Percentiles rank a stretch among this genome's conserved stretches.
phyloP scores from a whole-genome alignment of 805 yeast species.

The Metschnikowia arizonensis region DNA sequence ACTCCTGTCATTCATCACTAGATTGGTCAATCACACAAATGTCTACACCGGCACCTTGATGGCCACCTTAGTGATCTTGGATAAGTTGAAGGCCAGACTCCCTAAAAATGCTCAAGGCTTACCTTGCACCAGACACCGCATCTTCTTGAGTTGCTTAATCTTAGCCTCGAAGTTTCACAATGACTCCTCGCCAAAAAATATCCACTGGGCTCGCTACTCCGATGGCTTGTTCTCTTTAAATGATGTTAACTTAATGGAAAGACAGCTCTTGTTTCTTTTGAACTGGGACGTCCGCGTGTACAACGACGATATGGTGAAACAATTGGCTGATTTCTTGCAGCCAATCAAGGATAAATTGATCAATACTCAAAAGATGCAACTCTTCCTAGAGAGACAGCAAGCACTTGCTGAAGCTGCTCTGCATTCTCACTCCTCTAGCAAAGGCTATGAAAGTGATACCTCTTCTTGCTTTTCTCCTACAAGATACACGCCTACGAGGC shows the following conservation, averaged over 20 bases:
- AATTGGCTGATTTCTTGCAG: slow-evolving; percentile 44
- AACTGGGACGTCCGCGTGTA: slow-evolving; percentile 63
- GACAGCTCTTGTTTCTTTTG: slow-evolving; percentile 63
- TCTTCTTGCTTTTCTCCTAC: not conserved
- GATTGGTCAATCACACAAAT: slow-evolving; percentile 67
- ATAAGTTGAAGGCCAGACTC: slow-evolving; percentile 53
- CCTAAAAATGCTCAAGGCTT: slow-evolving; percentile 73
- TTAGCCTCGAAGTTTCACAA: slow-evolving; percentile 71
- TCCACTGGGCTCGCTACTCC: slow-evolving; percentile 76
- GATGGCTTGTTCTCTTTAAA: slow-evolving; percentile 65
- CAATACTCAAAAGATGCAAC: slow-evolving; percentile 31
- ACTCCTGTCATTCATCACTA: slow-evolving; percentile 68
- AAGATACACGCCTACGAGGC: not conserved
- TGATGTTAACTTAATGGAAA: slow-evolving; percentile 77
- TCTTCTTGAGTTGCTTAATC: slow-evolving; percentile 69
- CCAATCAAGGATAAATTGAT: slow-evolving; percentile 46
- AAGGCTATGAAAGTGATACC: slow-evolving; percentile 1
- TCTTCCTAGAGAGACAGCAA: slow-evolving; percentile 26
- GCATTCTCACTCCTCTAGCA: not conserved
- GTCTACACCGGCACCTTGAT: slow-evolving; percentile 78
- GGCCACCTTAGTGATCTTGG: slow-evolving; percentile 66
- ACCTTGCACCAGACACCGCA: slow-evolving; percentile 77
- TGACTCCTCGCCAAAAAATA: slow-evolving; percentile 73
- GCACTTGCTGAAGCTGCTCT: slow-evolving; percentile 14
- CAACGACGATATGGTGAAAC: slow-evolving; percentile 40